Evolutionary conservation across 257 asterid genomes (phyloP).

Genomic region (Petrea volubilis): DNA sequence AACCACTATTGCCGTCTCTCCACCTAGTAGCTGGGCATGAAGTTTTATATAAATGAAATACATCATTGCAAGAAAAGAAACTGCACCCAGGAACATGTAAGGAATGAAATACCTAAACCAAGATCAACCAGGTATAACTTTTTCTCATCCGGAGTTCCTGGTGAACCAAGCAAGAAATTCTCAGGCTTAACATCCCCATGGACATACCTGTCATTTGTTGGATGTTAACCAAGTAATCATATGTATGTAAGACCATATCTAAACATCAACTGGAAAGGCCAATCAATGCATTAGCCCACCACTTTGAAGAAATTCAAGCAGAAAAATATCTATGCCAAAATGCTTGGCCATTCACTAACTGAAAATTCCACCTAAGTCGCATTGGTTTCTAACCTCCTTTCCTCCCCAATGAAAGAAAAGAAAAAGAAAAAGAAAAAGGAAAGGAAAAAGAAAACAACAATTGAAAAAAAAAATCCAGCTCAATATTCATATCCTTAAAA

Average conservation of each 20-base stretch:
- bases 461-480: background rate
- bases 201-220: slow-evolving; percentile 42
- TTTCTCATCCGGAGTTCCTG: slow-evolving; percentile 61
- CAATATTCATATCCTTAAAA: background rate
- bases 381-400: background rate
- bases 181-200: slow-evolving; percentile 80
- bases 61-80: slow-evolving; percentile 6
- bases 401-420: background rate
- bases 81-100: slow-evolving; percentile 14
- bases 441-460: too few relatives aligned
- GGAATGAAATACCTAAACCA: slow-evolving; percentile 52
- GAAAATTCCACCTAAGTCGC: background rate
- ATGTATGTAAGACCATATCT: background rate
- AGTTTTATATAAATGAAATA: slow-evolving; percentile 1
- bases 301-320: background rate
- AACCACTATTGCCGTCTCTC: slow-evolving; percentile 54
- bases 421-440: too few relatives aligned
- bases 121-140: slow-evolving; percentile 64
- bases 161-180: slow-evolving; percentile 59
- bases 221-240: slow-evolving; percentile 22
- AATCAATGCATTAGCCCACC: background rate
- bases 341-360: background rate
- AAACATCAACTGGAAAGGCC: background rate
- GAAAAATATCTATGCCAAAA: background rate
- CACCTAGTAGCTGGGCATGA: slow-evolving; percentile 69